Base-by-base conservation (phyloP, 495 filamentous ascomycete genomes). In the Trichoderma orchidacearum region DNA sequence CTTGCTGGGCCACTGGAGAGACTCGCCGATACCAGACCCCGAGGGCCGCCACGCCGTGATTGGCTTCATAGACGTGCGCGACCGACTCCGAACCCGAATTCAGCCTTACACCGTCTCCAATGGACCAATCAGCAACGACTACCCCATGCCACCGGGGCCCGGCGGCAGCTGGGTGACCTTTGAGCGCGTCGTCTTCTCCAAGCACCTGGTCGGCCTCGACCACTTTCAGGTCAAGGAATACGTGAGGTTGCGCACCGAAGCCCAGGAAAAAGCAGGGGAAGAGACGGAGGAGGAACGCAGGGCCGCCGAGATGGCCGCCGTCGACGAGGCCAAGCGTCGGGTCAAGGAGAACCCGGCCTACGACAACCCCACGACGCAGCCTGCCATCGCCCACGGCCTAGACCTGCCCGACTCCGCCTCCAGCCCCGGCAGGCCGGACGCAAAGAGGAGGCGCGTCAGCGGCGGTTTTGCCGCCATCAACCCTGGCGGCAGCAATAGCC, bases 131-230 rank as follows among this genome's bases (percentile, higher is more conserved):
- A 54, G 58, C 38, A 65, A 66, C 30, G 41, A 66, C 0, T 75
- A 67, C 34, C 74, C 72, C 25, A 61, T 77, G 48, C 75, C 76
- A 1, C 70, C 72, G 6, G 76, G 76, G 8, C 75, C 76, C 13
- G 78, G 78, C 23, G 77, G 76, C 45, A 78, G 75, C 59, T 80
- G 77, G 78, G 75, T 78, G 21, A 79, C 76, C 0, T 79, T 80
- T 31, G 71, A 77, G 48, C 65, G 74, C 54, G 68, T 80, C 15
- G 73, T 75, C 27, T 81, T 80, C 56, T 70, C 75, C 1, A 51
- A 64, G 11, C 76, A 76, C 51, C 72, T 81, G 5, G 60, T 73
- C 27, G 65, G 68, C 8, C 68, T 74, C 7, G 72, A 73, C 28
- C 70, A 78, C 36, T 64, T 72, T 17, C 68, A 75, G 9, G 62